phyloP scores from a whole-genome alignment of 192 early-diverging fungal species.

The Backusella psychrophila region DNA sequence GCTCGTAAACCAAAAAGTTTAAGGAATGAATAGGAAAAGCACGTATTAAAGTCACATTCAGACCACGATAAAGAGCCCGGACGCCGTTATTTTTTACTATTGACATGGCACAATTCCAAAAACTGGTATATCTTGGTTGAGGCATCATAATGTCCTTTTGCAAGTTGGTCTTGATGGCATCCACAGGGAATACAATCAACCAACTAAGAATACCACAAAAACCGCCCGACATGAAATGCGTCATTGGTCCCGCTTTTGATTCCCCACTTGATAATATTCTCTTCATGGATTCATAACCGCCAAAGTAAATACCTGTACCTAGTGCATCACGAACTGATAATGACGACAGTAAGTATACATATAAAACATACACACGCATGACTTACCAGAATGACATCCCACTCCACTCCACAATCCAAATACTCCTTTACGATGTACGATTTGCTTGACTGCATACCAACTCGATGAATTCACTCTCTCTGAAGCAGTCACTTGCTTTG shows the following conservation, averaged over 20 bases:
- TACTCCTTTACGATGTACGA: slow-evolving; percentile 46
- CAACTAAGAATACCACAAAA: slow-evolving; percentile 75
- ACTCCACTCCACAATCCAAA: slow-evolving; percentile 48
- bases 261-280: slow-evolving; percentile 27
- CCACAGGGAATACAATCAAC: slow-evolving; percentile 76
- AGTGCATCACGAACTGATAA: slow-evolving; percentile 54
- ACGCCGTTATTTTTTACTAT: slow-evolving; percentile 56
- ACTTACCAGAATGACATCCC: slow-evolving; percentile 38
- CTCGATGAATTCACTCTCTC: slow-evolving; percentile 32
- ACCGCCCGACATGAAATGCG: slow-evolving; percentile 76
- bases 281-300: slow-evolving; percentile 62
- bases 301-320: slow-evolving; percentile 75
- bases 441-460: slow-evolving; percentile 51
- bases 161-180: slow-evolving; percentile 72
- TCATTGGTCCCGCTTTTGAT: slow-evolving; percentile 52
- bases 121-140: slow-evolving; percentile 39
- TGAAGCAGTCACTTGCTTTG: not conserved
- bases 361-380: not conserved
- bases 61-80: slow-evolving; percentile 66
- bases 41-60: slow-evolving; percentile 71
- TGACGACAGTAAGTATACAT: not conserved
- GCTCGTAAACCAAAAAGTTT: slow-evolving; percentile 82
- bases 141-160: slow-evolving; percentile 69
- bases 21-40: slow-evolving; percentile 80
- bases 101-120: slow-evolving; percentile 44